phyloP scores from a whole-genome alignment of 768 basidiomycete species.

The Leucocoprinus leucothites region DNA sequence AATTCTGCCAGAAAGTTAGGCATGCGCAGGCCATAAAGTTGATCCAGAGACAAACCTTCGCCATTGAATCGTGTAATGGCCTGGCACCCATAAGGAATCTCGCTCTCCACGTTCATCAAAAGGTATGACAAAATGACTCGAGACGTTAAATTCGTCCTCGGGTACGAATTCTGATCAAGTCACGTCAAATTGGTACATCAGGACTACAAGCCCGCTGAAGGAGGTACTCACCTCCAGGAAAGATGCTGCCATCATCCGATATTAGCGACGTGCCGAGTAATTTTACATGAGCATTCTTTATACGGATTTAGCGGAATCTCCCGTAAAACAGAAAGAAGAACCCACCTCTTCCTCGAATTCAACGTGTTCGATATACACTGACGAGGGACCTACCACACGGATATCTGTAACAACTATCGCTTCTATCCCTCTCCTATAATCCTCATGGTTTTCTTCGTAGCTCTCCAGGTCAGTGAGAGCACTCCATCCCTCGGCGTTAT shows the following conservation, averaged over 20 bases:
- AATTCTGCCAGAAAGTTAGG: slow-evolving; percentile 34
- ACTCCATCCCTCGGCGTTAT: slow-evolving; percentile 35
- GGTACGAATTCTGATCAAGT: slow-evolving; percentile 49
- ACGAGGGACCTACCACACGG: slow-evolving; percentile 53
- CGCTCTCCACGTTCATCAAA: slow-evolving; percentile 32
- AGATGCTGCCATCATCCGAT: slow-evolving; percentile 34
- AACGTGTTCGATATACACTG: slow-evolving; percentile 49
- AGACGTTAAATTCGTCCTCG: slow-evolving; percentile 62
- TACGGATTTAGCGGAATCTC: background rate
- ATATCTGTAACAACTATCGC: slow-evolving; percentile 54
- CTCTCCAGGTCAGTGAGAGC: slow-evolving; percentile 52
- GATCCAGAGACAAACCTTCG: slow-evolving; percentile 44
- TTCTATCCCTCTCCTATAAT: slow-evolving; percentile 48
- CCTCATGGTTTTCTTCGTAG: slow-evolving; percentile 53
- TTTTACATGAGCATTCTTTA: slow-evolving; percentile 43
- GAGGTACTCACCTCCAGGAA: slow-evolving; percentile 41
- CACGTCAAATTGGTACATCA: background rate
- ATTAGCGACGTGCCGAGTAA: slow-evolving; percentile 55
- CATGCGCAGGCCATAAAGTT: slow-evolving; percentile 1
- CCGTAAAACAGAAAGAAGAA: background rate
- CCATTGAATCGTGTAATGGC: slow-evolving; percentile 63
- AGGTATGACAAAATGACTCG: slow-evolving; percentile 43
- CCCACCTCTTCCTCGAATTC: slow-evolving; percentile 47
- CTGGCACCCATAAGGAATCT: slow-evolving; percentile 43
- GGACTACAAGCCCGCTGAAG: background rate